Evolutionary conservation across 805 yeast genomes (phyloP).

Genomic region (Lipomyces yamadae): DNA sequence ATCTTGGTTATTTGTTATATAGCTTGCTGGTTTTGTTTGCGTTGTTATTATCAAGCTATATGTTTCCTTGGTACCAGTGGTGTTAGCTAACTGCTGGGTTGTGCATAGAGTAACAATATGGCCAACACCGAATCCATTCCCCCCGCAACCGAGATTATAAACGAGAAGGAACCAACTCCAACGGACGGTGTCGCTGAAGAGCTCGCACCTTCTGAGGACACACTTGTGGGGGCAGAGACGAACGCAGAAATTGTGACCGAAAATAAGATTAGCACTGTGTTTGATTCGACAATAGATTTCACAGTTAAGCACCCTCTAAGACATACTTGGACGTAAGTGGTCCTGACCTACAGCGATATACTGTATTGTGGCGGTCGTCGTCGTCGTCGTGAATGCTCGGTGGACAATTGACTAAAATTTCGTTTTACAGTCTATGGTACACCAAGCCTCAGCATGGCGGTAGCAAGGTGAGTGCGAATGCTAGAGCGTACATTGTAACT

Average conservation of each 20-base stretch:
- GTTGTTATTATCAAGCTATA: not conserved
- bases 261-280: slow-evolving; percentile 52
- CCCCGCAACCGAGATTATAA: slow-evolving; percentile 12
- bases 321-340: slow-evolving; percentile 73
- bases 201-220: not conserved
- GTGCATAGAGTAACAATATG: slow-evolving; percentile 4
- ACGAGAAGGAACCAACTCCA: slow-evolving; percentile 25
- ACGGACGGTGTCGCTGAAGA: slow-evolving; percentile 4
- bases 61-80: not conserved
- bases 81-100: not conserved
- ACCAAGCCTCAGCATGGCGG: slow-evolving; percentile 85
- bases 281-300: slow-evolving; percentile 58
- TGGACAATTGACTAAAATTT: not conserved
- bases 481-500: not conserved
- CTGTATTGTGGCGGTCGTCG: not conserved
- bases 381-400: not conserved
- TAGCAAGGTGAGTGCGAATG: slow-evolving; percentile 40
- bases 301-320: slow-evolving; percentile 86
- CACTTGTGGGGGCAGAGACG: slow-evolving; percentile 8
- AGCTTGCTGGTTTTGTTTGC: not conserved
- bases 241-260: slow-evolving; percentile 16
- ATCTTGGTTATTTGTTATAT: not conserved
- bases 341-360: not conserved
- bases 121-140: slow-evolving; percentile 24
- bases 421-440: slow-evolving; percentile 94